A percentile compares a stretch with the other conserved stretches of the same genome.
Conservation (phyloP, 2,329 filamentous ascomycete genomes). For the Aspergillus unguis region DNA sequence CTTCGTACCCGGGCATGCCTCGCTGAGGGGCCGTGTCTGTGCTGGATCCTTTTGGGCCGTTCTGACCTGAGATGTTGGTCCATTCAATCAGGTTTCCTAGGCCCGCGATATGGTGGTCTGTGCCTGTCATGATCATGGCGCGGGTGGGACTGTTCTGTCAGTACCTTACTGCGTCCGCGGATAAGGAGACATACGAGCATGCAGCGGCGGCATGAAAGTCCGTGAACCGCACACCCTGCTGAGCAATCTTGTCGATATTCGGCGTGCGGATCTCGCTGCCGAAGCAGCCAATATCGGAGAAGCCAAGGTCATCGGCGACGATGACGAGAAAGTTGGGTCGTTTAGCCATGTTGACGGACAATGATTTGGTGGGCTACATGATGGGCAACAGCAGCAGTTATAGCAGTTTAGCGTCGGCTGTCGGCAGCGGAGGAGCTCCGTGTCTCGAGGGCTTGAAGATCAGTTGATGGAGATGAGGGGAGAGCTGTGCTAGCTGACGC, state of each 20-base stretch:
- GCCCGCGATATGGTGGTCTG: constrained; percentile 55
- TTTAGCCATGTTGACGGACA: constrained; percentile 24
- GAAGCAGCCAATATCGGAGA: constrained; percentile 58
- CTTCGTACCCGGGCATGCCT: constrained; percentile 61
- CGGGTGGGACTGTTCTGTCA: constrained; percentile 48
- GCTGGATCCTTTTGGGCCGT: constrained; percentile 50
- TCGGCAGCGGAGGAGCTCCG: too few relatives aligned
- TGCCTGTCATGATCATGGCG: constrained; percentile 65
- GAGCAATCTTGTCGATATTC: constrained; percentile 54
- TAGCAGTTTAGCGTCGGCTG: too few relatives aligned
- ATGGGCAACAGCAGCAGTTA: too few relatives aligned
- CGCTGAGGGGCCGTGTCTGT: constrained; percentile 55
- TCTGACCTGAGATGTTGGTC: constrained; percentile 54
- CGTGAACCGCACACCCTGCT: constrained; percentile 57
- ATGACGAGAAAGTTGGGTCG: constrained; percentile 60
- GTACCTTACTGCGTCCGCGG: neutral
- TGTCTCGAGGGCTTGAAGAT: too few relatives aligned
- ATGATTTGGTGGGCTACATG: neutral
- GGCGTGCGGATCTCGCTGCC: constrained; percentile 61
- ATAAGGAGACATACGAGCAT: constrained; percentile 46
- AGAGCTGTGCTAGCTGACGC: too few relatives aligned
- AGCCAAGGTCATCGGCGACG: constrained; percentile 59
- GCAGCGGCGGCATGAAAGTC: constrained; percentile 64
- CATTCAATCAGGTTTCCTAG: constrained; percentile 60
- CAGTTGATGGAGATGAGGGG: too few relatives aligned